Conservation (phyloP, 495 filamentous ascomycete genomes). For the Pyronema omphalodes region DNA sequence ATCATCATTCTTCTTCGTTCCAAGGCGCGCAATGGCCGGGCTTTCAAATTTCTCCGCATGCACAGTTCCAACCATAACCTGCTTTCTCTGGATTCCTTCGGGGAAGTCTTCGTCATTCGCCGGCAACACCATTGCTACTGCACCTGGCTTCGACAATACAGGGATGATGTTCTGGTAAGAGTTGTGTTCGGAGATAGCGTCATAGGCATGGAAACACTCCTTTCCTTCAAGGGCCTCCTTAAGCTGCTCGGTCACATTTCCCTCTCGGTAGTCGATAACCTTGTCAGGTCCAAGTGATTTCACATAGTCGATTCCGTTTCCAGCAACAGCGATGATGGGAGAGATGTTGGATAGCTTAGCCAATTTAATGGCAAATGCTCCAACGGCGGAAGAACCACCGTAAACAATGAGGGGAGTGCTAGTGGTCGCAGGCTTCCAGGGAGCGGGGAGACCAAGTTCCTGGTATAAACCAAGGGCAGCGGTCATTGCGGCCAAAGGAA, state of each 20-base stretch:
- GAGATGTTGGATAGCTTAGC: constrained; percentile 26
- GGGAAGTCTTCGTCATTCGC: constrained; percentile 5
- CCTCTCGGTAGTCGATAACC: constrained; percentile 29
- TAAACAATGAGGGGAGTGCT: constrained; percentile 26
- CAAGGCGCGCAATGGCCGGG: constrained; percentile 1
- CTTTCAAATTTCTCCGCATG: not conserved
- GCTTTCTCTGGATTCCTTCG: constrained; percentile 8
- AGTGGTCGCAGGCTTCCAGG: constrained; percentile 23
- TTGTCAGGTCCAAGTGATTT: not conserved
- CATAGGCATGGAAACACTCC: constrained; percentile 22
- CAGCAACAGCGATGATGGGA: constrained; percentile 28
- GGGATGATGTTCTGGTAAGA: not conserved
- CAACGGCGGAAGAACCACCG: constrained; percentile 27
- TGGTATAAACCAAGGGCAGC: constrained; percentile 27
- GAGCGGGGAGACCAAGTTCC: constrained; percentile 19
- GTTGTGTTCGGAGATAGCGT: constrained; percentile 19
- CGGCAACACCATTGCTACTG: not conserved
- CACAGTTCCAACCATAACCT: constrained; percentile 10
- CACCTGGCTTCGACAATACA: too few relatives aligned
- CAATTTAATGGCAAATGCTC: constrained; percentile 28
- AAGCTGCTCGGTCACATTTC: constrained; percentile 24
- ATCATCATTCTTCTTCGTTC: constrained; percentile 10
- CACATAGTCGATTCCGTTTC: constrained; percentile 5
- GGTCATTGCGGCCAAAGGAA: constrained; percentile 28
- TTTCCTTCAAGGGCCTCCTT: constrained; percentile 23